Percentiles rank a stretch among this genome's conserved stretches.
phyloP scores from a whole-genome alignment of 768 basidiomycete species.

The Suillus variegatus region DNA sequence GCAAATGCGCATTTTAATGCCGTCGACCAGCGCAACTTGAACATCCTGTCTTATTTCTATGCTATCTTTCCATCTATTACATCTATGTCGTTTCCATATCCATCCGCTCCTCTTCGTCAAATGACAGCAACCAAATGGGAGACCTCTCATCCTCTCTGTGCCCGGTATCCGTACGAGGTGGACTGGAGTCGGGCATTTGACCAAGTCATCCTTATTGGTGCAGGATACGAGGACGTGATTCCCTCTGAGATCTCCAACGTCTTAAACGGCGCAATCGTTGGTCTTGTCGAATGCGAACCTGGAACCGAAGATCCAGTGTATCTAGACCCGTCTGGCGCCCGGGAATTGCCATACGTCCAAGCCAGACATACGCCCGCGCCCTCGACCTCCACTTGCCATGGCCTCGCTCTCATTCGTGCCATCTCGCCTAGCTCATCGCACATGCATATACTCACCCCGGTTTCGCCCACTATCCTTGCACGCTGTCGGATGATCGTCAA shows the following conservation, averaged over 20 bases:
- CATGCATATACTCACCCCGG: constrained; percentile 82
- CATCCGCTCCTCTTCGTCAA: constrained; percentile 31
- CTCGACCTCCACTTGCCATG: constrained; percentile 61
- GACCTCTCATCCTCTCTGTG: constrained; percentile 65
- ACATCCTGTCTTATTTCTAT: constrained; percentile 80
- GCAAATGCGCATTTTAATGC: constrained; percentile 34
- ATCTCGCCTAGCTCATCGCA: constrained; percentile 34
- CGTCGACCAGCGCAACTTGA: constrained; percentile 70
- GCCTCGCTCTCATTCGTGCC: constrained; percentile 75
- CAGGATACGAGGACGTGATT: constrained; percentile 79
- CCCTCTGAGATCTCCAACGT: constrained; percentile 67
- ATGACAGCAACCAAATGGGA: constrained; percentile 59
- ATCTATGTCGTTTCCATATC: constrained; percentile 12
- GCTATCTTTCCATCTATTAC: constrained; percentile 36
- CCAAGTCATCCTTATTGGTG: constrained; percentile 64
- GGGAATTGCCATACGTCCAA: constrained; percentile 58
- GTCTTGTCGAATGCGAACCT: constrained; percentile 56
- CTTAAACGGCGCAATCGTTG: constrained; percentile 81
- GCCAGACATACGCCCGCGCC: constrained; percentile 57
- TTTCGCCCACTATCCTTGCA: constrained; percentile 51
- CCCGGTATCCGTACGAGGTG: constrained; percentile 72
- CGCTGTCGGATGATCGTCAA: constrained; percentile 62
- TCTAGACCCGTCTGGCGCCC: constrained; percentile 3
- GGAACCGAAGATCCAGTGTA: neutral
- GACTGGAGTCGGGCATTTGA: constrained; percentile 58